A percentile compares a stretch with the other conserved stretches of the same genome.
These are phyloP conservation scores for Russula compacta DNA, from an alignment of 768 basidiomycete genomes.

Conservation along the genomic window DNA sequence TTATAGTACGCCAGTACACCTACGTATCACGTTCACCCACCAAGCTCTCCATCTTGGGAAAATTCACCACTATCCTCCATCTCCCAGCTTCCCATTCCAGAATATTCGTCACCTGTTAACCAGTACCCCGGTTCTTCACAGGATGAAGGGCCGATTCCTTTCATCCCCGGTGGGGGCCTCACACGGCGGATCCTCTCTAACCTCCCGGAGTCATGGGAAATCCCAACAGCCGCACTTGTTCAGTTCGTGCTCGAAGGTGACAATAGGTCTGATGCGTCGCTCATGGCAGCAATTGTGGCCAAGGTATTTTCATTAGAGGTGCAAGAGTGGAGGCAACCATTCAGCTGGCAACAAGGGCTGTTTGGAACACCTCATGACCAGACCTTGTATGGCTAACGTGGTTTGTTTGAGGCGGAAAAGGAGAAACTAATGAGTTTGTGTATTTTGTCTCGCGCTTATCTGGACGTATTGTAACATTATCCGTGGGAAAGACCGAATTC, in stretches of 20 bases:
- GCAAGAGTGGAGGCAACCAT: constrained; percentile 51
- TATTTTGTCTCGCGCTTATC: not conserved
- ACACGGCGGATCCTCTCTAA: constrained; percentile 48
- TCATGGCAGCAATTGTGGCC: constrained; percentile 46
- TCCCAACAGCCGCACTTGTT: constrained; percentile 50
- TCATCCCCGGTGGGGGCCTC: constrained; percentile 74
- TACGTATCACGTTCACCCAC: constrained; percentile 48
- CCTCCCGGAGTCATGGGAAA: constrained; percentile 39
- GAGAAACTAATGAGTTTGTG: not conserved
- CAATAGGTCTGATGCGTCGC: constrained; percentile 61
- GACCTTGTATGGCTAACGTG: constrained; percentile 45
- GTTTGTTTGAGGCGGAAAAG: not conserved
- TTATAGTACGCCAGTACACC: constrained; percentile 40
- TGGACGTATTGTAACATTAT: not conserved
- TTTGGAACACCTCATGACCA: constrained; percentile 70
- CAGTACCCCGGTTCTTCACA: constrained; percentile 27
- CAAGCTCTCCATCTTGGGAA: constrained; percentile 36
- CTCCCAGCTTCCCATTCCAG: constrained; percentile 39
- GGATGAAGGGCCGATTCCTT: constrained; percentile 39
- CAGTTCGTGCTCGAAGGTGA: constrained; percentile 81
- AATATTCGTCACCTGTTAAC: constrained; percentile 42
- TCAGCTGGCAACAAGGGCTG: constrained; percentile 51
- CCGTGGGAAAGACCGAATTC: not conserved
- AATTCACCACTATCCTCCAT: constrained; percentile 39
- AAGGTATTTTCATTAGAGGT: constrained; percentile 37